These are phyloP conservation scores for Apocynum venetum DNA, from an alignment of 257 asterid species.

Conservation along the genomic window DNA sequence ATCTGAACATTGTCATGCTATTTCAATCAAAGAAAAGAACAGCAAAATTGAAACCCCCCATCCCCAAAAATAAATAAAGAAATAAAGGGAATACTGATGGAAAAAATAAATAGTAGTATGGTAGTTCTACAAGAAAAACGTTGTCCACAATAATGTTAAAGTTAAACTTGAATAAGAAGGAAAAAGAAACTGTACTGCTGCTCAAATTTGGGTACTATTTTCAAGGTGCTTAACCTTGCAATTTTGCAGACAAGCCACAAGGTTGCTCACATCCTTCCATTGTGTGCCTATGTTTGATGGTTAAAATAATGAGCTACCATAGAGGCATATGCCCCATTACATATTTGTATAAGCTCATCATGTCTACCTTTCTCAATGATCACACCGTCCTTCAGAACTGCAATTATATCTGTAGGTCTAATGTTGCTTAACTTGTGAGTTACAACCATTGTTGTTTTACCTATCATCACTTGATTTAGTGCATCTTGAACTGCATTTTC, in stretches of 20 bases:
- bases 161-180: too few species aligned
- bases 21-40: too few species aligned
- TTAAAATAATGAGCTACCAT: constrained; percentile 54
- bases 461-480: constrained; percentile 56
- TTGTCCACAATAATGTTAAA: too few species aligned
- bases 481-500: constrained; percentile 72
- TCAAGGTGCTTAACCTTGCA: background rate
- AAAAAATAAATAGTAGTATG: too few species aligned
- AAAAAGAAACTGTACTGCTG: background rate
- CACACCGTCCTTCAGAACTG: constrained; percentile 69
- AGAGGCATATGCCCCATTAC: constrained; percentile 63
- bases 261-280: background rate
- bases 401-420: constrained; percentile 63
- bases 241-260: background rate
- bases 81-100: too few species aligned
- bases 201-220: background rate
- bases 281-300: background rate
- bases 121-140: too few species aligned
- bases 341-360: constrained; percentile 47
- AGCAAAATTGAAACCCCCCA: too few species aligned
- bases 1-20: too few species aligned
- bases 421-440: constrained; percentile 67
- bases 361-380: constrained; percentile 65
- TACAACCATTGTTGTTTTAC: constrained; percentile 65
- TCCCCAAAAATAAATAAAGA: too few species aligned